Base-by-base conservation (phyloP, 75 land plant species). In the Picea glauca region DNA sequence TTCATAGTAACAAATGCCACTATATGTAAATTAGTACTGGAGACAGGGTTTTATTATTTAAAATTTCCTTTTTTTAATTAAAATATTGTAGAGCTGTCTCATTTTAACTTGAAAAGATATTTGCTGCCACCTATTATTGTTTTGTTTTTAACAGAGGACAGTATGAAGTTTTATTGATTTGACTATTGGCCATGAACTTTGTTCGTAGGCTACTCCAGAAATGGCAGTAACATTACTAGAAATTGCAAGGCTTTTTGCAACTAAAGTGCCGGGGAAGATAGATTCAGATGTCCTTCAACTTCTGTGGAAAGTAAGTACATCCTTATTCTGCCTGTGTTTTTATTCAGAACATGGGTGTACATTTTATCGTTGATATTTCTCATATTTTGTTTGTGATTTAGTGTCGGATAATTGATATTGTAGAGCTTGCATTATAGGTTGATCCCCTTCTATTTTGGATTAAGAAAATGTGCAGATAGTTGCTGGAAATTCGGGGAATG, bases 281-380 rank as follows among this genome's bases (percentile, higher is more conserved):
- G 99, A 97, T 85, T 91, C 99, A 58, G 99, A 97, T 79, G 99
- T 97, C n/a, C 78, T 97, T 65, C 99, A 97, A 79, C 93, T 97
- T 46, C 88, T 97, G 18, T 97, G 99, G 99, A 97, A 97, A 88
- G 99, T 97, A 79, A 17, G 90, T 84, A 65, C 72, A 2, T 58
- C 32, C 35, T 63, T 77, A 33, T 77, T 66, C 6, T 40, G 43
- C 32, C 15, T 4, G 67, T 31, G 61, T 31, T 65, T 65, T 65
- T 65, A 15, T 8, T 14, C 35, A 15, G 70, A 33, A 33, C 38
- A 66, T 26, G 17, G 67, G 40, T 33, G 43, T 66, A 66, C 40
- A 33, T 33, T 18, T 66, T 17, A 35, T 33, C 15, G 15, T 66
- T 5, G 31, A 6, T 50, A 23, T 73, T 46, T 21, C 18, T 46